Base-by-base conservation (phyloP, 306 rosid genomes). In the Quercus glauca region DNA sequence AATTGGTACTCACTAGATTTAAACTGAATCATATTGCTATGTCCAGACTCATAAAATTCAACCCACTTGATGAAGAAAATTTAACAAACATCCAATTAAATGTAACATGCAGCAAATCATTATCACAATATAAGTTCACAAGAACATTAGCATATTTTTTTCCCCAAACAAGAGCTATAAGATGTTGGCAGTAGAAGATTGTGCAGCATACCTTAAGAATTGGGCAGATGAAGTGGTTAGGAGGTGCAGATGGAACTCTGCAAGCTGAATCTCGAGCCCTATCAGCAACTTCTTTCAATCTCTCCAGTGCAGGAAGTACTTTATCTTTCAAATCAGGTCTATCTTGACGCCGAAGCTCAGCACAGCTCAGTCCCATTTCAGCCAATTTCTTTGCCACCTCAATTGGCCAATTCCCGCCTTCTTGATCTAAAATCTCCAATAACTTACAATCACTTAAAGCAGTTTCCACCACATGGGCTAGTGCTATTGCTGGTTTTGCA, bases 161-260 rank as follows among this genome's bases (percentile, higher is more conserved):
- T 15, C 23, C 71, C 25, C 49, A 17, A 65, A 67, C 71, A 67
- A 5, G 58, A 78, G 55, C 11, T 63, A 76, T 41, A 28, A 49
- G 3, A 23, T 21, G 9, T 69, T 78, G 2, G 33, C 59, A 58
- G 17, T 55, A 76, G 15, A 35, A 55, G 56, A 78, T 83, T 52
- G 63, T 60, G 55, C 33, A 25, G 73, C 55, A 71, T 87, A 93
- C 99, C 97, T 90, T 89, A 68, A 90, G 92, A 81, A 96, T 93
- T 79, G 98, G 98, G 80, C 99, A 96, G 75, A 91, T 86, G 69
- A 93, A 96, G 87, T 93, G 99, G 82, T 82, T 93, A 76, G 99
- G 97, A 77, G 91, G 88, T 55, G 86, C 82, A 69, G 89, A 73
- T 52, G 83, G 88, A 60, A 84, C 80, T 59, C 11, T 49, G 61